phyloP scores from a whole-genome alignment of 2,329 filamentous ascomycete genomes.

The Cladosporium sp. region DNA sequence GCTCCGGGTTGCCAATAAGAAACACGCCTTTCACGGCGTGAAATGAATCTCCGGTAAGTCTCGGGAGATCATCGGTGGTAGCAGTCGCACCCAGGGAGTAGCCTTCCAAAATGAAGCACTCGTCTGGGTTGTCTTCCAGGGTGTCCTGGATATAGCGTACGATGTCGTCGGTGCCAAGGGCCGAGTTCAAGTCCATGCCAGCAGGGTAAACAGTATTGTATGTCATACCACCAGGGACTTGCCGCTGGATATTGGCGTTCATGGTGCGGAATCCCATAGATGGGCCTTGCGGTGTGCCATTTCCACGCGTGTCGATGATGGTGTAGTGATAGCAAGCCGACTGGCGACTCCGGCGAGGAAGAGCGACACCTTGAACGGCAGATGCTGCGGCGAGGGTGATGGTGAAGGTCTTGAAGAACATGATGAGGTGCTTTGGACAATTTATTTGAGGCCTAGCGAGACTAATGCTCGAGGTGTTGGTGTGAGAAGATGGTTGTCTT shows the following conservation, averaged over 20 bases:
- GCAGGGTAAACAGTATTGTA: constrained; percentile 41
- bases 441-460: too few relatives aligned
- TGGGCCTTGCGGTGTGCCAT: constrained; percentile 27
- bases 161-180: too few relatives aligned
- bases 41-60: too few relatives aligned
- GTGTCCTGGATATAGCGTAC: too few relatives aligned
- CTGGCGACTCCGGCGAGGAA: background rate
- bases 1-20: too few relatives aligned
- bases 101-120: too few relatives aligned
- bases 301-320: constrained; percentile 33
- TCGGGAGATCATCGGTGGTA: too few relatives aligned
- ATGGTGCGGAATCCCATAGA: constrained; percentile 37
- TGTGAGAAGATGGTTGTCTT: too few relatives aligned
- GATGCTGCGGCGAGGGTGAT: background rate
- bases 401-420: background rate
- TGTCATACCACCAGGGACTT: constrained; percentile 29
- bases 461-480: too few relatives aligned
- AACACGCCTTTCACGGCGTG: too few relatives aligned
- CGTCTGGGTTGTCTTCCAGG: too few relatives aligned
- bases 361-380: background rate
- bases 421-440: background rate
- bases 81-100: too few relatives aligned
- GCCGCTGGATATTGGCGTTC: constrained; percentile 31
- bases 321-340: background rate
- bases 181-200: background rate